A percentile compares a stretch with the other conserved stretches of the same genome.
Evolutionary conservation across 805 yeast species (phyloP).

Genomic region (Trichomonascus vanleenenianus): DNA sequence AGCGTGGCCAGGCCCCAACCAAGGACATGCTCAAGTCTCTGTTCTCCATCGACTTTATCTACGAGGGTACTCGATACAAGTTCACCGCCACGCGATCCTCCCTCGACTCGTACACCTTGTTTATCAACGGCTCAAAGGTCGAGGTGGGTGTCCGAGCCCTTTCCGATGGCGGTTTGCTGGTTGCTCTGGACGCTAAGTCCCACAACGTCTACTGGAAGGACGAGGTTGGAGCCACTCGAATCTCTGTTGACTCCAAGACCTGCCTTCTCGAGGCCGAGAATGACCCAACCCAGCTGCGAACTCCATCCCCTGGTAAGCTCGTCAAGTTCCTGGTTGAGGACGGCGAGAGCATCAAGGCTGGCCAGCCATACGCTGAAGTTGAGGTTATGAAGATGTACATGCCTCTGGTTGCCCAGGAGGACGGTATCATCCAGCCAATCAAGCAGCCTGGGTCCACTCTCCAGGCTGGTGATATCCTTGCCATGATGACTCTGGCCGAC

Average conservation of each 20-base stretch:
- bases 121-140: conserved; percentile 87
- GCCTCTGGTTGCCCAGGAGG: conserved; percentile 92
- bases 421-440: conserved; percentile 84
- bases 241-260: conserved; percentile 92
- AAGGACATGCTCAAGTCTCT: conserved; percentile 76
- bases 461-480: conserved; percentile 93
- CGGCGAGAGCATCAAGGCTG: conserved; percentile 87
- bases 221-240: conserved; percentile 89
- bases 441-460: conserved; percentile 99
- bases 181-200: conserved; percentile 84
- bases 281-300: conserved; percentile 96
- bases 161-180: conserved; percentile 89
- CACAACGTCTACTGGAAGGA: conserved; percentile 97
- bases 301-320: conserved; percentile 98
- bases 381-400: conserved; percentile 99
- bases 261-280: conserved; percentile 90
- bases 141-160: conserved; percentile 82
- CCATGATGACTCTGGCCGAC: conserved; percentile 89
- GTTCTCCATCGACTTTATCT: conserved; percentile 89
- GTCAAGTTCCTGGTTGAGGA: conserved; percentile 89
- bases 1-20: conserved; percentile 91
- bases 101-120: conserved; percentile 73
- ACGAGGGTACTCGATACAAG: conserved; percentile 87
- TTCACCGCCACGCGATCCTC: conserved; percentile 95
- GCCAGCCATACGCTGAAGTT: conserved; percentile 95